Conservation (phyloP, 345 rosid species). For the Murraya paniculata region DNA sequence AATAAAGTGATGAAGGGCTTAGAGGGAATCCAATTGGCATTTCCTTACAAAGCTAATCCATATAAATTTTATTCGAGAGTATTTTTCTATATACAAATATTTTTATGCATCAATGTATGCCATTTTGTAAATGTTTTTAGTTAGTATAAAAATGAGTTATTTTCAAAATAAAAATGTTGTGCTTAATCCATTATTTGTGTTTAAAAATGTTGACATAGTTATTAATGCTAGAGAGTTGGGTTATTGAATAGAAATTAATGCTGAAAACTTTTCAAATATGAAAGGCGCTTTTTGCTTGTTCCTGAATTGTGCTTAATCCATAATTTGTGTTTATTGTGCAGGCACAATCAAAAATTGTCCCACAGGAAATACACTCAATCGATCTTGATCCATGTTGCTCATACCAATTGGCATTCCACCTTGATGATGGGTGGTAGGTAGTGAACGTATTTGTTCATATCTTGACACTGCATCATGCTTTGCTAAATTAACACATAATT, state of each 20-base stretch:
- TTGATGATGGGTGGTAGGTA: conserved; percentile 93
- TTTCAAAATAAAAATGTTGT: background rate
- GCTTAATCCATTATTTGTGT: too few relatives aligned
- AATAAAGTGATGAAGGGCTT: background rate
- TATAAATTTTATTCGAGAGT: background rate
- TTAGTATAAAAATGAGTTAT: background rate
- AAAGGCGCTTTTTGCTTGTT: background rate
- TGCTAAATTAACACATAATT: too few relatives aligned
- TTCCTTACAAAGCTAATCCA: background rate
- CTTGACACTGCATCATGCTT: too few relatives aligned
- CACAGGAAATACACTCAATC: conserved; percentile 82
- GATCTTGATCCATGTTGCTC: conserved; percentile 78
- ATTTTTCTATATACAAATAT: background rate
- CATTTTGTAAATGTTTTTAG: background rate
- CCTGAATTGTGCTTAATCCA: background rate
- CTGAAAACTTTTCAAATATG: background rate
- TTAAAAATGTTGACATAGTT: background rate
- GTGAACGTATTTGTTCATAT: too few relatives aligned
- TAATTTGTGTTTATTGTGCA: conserved; percentile 26
- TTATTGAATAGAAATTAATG: background rate
- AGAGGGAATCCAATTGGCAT: background rate
- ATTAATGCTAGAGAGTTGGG: background rate
- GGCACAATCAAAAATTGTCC: conserved; percentile 82
- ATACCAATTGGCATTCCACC: conserved; percentile 87
- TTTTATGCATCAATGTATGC: background rate